Base-by-base conservation (phyloP, 1,139 yeast genomes). In the Geotrichum candidum region DNA sequence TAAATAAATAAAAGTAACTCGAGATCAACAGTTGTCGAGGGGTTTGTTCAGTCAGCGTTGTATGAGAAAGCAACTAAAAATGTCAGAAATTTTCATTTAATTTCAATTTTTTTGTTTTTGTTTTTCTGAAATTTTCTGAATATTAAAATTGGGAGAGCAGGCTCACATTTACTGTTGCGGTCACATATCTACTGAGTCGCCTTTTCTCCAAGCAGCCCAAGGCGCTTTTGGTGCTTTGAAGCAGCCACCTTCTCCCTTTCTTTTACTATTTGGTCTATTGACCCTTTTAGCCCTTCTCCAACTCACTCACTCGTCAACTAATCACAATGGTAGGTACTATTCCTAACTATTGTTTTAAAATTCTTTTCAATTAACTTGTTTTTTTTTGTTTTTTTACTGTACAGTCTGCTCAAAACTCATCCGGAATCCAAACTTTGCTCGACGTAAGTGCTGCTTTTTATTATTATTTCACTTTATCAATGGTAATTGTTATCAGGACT, bases 351-450 rank as follows among this genome's bases (percentile, higher is more conserved):
- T 11, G 15, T n/a, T n/a, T 35, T n/a, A 35, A 35, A 11, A 11
- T 11, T 11, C 11, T 35, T 10, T 11, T 11, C 5, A 35, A 3
- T 35, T 10, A 35, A 7, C 11, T 18, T 46, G 29, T 48, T 1
- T 57, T 51, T 10, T 50, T 35, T 23, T 18, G 41, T 38, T 48
- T 55, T 33, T 23, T 35, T 51, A 2, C 9, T 41, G 5, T n/a
- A 15, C 63, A 73, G 79, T 77, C 80, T 64, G 79, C 79, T 41
- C 78, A 77, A 63, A 76, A 75, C 70, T 76, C 80, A 33, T 63
- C 74, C 62, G 80, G 80, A 57, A 78, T 77, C 66, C 79, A 78
- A 69, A 76, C 79, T 64, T 73, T 77, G 53, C 73, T 77, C 59
- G 80, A 77, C 69, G 76, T 69, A 66, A 6, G 71, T 58, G 22